These are phyloP conservation scores for Annulohypoxylon bovei DNA, from an alignment of 495 filamentous ascomycete species.

Conservation along the genomic window DNA sequence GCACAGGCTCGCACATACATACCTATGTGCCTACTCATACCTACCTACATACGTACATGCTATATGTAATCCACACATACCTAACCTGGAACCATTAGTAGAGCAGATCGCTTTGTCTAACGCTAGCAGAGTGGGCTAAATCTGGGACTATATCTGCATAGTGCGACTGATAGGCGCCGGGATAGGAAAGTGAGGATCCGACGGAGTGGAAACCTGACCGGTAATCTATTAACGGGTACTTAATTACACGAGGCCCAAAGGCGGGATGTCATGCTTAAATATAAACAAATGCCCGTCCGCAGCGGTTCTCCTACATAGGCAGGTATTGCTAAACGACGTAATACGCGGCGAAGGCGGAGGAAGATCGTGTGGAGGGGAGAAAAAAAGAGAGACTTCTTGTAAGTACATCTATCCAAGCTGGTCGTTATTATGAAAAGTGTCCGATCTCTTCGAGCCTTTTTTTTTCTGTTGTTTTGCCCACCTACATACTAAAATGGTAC, in stretches of 20 bases:
- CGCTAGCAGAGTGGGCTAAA: conserved; percentile 7
- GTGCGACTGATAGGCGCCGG: background rate
- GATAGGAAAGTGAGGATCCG: background rate
- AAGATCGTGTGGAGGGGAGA: background rate
- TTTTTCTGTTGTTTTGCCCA: conserved; percentile 10
- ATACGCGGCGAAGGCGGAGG: conserved; percentile 4
- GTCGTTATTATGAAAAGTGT: conserved; percentile 8
- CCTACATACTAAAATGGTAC: background rate
- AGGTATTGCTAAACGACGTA: conserved; percentile 11
- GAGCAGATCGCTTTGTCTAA: conserved; percentile 1
- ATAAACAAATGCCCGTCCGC: conserved; percentile 21
- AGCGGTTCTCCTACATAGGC: background rate
- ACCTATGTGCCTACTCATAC: background rate
- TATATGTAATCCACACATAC: background rate
- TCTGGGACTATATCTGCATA: background rate
- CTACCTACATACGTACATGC: background rate
- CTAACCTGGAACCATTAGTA: background rate
- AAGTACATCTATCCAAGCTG: conserved; percentile 30
- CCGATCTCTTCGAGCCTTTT: conserved; percentile 4
- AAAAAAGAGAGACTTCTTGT: conserved; percentile 24
- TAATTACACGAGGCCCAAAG: background rate
- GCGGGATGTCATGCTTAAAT: conserved; percentile 14
- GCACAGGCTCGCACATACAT: background rate
- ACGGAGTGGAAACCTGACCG: conserved; percentile 3
- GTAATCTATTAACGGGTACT: conserved; percentile 13